phyloP scores from a whole-genome alignment of 495 filamentous ascomycete species.

The Sordaria brevicollis region DNA sequence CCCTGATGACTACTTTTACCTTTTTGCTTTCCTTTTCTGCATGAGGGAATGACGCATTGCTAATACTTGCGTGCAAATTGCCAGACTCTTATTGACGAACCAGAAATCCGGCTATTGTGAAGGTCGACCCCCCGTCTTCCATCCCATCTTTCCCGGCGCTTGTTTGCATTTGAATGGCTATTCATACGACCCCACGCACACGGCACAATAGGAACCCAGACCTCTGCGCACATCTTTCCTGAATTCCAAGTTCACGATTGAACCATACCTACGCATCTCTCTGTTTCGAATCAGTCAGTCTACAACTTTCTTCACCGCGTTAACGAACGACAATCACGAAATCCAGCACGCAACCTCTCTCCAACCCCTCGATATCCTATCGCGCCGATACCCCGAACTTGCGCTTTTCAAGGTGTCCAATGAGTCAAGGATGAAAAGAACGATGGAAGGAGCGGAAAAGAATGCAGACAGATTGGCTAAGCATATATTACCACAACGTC shows the following conservation, averaged over 20 bases:
- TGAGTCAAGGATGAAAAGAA: slow-evolving; percentile 26
- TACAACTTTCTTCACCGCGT: not conserved
- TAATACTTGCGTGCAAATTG: not conserved
- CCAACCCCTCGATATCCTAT: not conserved
- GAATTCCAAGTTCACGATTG: not conserved
- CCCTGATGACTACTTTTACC: not conserved
- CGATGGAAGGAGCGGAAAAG: slow-evolving; percentile 41
- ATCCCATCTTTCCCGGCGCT: not conserved
- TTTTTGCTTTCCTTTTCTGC: not conserved
- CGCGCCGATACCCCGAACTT: not conserved
- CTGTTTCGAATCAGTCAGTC: not conserved
- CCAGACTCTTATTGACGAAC: not conserved
- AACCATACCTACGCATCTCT: not conserved
- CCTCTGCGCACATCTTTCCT: not conserved
- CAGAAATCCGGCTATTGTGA: not conserved
- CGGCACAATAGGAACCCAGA: not conserved
- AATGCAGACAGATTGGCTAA: slow-evolving; percentile 32
- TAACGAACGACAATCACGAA: not conserved
- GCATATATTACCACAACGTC: slow-evolving; percentile 30
- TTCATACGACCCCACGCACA: not conserved
- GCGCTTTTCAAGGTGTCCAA: slow-evolving; percentile 9
- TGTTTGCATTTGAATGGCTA: not conserved
- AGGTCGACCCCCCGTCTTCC: not conserved
- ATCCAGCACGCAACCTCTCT: not conserved
- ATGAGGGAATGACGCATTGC: not conserved